These are phyloP conservation scores for Heimioporus punctisporus DNA, from an alignment of 1,284 basidiomycete species.

Conservation along the genomic window DNA sequence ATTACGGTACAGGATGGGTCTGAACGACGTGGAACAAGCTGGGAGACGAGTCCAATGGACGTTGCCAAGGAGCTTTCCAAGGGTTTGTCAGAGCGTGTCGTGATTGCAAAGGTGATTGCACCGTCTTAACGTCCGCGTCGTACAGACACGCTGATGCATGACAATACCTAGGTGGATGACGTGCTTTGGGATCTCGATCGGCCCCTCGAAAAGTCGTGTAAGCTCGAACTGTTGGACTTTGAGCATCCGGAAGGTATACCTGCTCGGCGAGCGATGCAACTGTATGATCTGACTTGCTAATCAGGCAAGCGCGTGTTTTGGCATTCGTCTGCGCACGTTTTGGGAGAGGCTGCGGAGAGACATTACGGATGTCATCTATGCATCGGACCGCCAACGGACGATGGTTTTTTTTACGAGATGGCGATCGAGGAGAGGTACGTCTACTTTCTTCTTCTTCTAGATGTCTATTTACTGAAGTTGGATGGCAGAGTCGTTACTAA, in stretches of 20 bases:
- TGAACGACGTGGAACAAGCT: constrained; percentile 82
- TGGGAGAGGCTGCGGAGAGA: constrained; percentile 97
- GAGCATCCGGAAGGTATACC: constrained; percentile 87
- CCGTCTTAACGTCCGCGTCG: too few species aligned
- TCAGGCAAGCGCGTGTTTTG: constrained; percentile 90
- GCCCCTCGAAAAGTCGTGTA: constrained; percentile 85
- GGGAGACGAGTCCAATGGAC: constrained; percentile 97
- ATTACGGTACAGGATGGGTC: constrained; percentile 92
- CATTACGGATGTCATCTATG: constrained; percentile 99
- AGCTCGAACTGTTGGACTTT: constrained; percentile 92
- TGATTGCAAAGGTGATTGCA: constrained; percentile 93
- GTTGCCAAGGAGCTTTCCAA: constrained; percentile 90
- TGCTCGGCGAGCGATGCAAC: background rate
- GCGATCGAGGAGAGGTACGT: constrained; percentile 69
- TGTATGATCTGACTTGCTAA: background rate
- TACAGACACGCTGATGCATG: too few species aligned
- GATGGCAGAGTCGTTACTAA: constrained; percentile 72
- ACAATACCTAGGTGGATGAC: constrained; percentile 72
- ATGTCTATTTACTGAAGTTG: too few species aligned
- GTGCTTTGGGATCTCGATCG: constrained; percentile 95
- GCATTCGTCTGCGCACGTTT: constrained; percentile 99
- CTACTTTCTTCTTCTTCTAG: too few species aligned
- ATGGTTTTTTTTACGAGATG: constrained; percentile 99
- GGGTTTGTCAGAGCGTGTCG: constrained; percentile 86
- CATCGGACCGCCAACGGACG: constrained; percentile 96